Conservation (phyloP, 2,329 filamentous ascomycete species). For the Hymenoscyphus repandus region DNA sequence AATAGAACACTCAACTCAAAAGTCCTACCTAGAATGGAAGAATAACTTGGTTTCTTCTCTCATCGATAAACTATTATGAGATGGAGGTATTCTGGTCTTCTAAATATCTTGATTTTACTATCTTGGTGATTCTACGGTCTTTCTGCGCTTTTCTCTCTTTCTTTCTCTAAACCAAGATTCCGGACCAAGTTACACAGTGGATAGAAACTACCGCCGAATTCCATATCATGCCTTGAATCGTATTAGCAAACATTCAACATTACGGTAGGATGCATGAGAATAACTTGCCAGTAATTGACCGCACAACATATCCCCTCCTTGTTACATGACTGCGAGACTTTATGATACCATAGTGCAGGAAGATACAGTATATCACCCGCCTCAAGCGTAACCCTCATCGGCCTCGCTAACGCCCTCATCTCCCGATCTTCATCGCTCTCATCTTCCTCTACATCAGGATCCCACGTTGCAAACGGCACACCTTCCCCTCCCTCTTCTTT, state of each 20-base stretch:
- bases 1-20: too few relatives aligned
- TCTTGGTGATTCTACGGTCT: too few relatives aligned
- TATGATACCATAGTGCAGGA: constrained; percentile 80
- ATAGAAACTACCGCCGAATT: constrained; percentile 66
- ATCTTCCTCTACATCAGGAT: constrained; percentile 46
- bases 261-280: neutral
- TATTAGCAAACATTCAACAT: constrained; percentile 8
- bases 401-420: constrained; percentile 50
- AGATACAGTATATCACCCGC: constrained; percentile 79
- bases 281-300: constrained; percentile 70
- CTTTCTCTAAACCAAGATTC: constrained; percentile 13
- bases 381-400: constrained; percentile 62
- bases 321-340: constrained; percentile 66
- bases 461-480: constrained; percentile 70
- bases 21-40: too few relatives aligned
- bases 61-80: too few relatives aligned
- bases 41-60: too few relatives aligned
- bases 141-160: neutral
- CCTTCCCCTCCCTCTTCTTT: constrained; percentile 30
- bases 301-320: constrained; percentile 70
- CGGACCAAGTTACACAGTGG: constrained; percentile 35
- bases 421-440: constrained; percentile 46
- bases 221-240: constrained; percentile 66
- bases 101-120: too few relatives aligned
- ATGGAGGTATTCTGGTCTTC: too few relatives aligned